phyloP scores from a whole-genome alignment of 441 rosid species.

The Hura crepitans region DNA sequence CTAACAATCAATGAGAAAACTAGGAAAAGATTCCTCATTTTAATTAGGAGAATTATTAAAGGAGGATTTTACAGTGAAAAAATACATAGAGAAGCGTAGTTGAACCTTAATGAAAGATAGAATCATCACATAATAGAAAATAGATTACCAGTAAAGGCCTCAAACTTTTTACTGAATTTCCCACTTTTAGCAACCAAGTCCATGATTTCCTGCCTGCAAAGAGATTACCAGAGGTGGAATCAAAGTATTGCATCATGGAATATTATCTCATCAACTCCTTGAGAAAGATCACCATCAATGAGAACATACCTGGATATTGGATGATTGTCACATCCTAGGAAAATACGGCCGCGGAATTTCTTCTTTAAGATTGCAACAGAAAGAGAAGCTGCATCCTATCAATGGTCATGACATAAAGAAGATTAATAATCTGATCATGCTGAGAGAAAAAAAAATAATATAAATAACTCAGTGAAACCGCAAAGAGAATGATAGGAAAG shows the following conservation, averaged over 20 bases:
- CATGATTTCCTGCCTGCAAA: constrained; percentile 82
- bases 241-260: too few species aligned
- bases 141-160: constrained; percentile 66
- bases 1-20: background rate
- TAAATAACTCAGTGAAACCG: too few species aligned
- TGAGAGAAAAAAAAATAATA: too few species aligned
- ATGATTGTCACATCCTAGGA: constrained; percentile 90
- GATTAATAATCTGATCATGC: too few species aligned
- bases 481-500: background rate
- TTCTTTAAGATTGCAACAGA: constrained; percentile 71
- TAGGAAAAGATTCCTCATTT: too few species aligned
- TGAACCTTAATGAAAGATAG: background rate
- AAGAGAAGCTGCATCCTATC: constrained; percentile 83
- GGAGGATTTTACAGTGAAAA: too few species aligned
- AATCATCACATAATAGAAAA: background rate
- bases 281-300: constrained; percentile 7
- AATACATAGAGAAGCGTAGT: background rate
- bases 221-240: background rate
- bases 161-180: constrained; percentile 58
- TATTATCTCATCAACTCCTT: background rate
- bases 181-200: constrained; percentile 69
- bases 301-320: constrained; percentile 67
- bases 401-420: too few species aligned
- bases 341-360: constrained; percentile 51
- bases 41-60: too few species aligned